Evolutionary conservation across 2,329 filamentous ascomycete species (phyloP), one percentile per base, ranked within the genome.

Genomic region (Colletotrichum plurivorum): DNA sequence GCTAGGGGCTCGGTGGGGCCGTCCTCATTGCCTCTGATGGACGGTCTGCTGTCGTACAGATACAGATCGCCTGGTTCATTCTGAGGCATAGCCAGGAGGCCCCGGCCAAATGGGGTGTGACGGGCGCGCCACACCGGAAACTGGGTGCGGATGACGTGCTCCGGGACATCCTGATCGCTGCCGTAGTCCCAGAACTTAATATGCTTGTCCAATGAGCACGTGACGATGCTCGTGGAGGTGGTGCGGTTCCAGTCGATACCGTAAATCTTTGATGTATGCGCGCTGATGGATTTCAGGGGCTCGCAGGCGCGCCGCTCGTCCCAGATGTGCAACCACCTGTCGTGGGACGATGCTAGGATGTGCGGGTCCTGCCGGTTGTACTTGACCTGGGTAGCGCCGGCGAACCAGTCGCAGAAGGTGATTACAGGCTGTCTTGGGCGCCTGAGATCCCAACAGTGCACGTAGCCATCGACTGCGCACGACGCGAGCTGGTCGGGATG

Each of bases 161-260:
- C 92, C 0, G 93, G 92, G 18, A 85, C 82, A 70, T 93, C 87
- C 3, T 85, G 84, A 5, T 89, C 85, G 18, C 87, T 84, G 63
- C 75, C 78, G 74, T 94, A 94, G 78, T 97, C 93, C 95, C 95
- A 98, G 72, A 97, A 93, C 77, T 97, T 97, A 80, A 98, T 95
- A 48, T 92, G 97, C 77, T 92, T 94, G 77, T 98, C 95, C 56
- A 98, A 84, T 1, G 95, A 97, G 79, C 95, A 98, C 3, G 95
- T 98, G 6, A 94, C 90, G 58, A 98, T 84, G 43, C 90, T 91
- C 10, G 89, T 91, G 2, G 89, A 82, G 55, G 90, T 86, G 13
- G 92, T 92, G 59, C 95, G 89, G 76, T 97, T 97, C 95, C 95
- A 98, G 80, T 98, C 95, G 41, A 98, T 85, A 31, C 95, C 95